A percentile compares a stretch with the other conserved stretches of the same genome.
Evolutionary conservation across 2,329 filamentous ascomycete genomes (phyloP).

Genomic region (Metarhizium guizhouense): DNA sequence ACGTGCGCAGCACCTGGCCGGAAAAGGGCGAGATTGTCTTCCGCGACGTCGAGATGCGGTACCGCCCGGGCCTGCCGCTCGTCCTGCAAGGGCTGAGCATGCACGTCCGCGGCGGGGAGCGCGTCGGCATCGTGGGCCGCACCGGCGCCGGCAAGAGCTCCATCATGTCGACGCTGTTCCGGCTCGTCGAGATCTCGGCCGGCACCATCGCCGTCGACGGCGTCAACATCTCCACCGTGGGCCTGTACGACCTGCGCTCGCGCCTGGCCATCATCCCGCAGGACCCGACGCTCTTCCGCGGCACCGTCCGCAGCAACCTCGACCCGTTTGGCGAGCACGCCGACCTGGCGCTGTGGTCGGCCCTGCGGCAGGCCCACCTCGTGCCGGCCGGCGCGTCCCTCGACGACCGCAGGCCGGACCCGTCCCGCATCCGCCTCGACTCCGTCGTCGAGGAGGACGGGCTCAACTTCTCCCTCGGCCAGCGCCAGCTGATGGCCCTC

Average conservation of each 20-base stretch:
- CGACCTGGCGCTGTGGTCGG: slow-evolving; percentile 70
- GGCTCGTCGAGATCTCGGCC: slow-evolving; percentile 57
- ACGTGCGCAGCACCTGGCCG: slow-evolving; percentile 72
- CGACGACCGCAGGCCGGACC: slow-evolving; percentile 68
- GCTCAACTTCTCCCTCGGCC: slow-evolving; percentile 89
- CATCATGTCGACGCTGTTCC: slow-evolving; percentile 77
- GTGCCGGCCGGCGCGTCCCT: slow-evolving; percentile 53
- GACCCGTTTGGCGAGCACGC: slow-evolving; percentile 74
- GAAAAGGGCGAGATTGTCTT: slow-evolving; percentile 76
- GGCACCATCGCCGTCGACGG: slow-evolving; percentile 58
- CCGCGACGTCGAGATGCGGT: slow-evolving; percentile 69
- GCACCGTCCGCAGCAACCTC: slow-evolving; percentile 70
- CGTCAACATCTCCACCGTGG: slow-evolving; percentile 61
- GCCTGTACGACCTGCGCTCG: slow-evolving; percentile 66
- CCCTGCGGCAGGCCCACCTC: slow-evolving; percentile 68
- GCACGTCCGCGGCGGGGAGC: slow-evolving; percentile 66
- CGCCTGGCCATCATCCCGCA: slow-evolving; percentile 77
- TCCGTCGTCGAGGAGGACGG: slow-evolving; percentile 85
- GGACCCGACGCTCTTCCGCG: slow-evolving; percentile 74
- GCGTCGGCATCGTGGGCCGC: slow-evolving; percentile 72
- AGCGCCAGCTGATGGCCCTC: slow-evolving; percentile 91
- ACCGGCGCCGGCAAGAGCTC: slow-evolving; percentile 78
- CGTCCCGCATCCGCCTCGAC: slow-evolving; percentile 68
- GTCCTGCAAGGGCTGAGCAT: slow-evolving; percentile 64
- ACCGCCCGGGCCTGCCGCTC: slow-evolving; percentile 61